Conservation (phyloP, 495 filamentous ascomycete species). For the Penicillium waksmanii region DNA sequence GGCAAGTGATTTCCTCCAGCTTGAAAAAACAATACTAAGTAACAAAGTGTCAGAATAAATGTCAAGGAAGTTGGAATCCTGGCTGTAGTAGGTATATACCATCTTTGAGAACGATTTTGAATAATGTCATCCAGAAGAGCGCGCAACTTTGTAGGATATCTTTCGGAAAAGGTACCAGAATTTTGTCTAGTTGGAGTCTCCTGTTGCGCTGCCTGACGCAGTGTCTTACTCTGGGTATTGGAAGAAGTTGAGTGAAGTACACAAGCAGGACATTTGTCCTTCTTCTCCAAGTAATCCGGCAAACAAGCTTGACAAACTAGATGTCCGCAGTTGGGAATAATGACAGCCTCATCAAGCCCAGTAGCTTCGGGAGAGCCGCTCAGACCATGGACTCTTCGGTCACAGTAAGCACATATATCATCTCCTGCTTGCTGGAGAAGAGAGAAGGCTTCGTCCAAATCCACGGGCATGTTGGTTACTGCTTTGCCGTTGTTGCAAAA, state of each 20-base stretch:
- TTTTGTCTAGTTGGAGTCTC: neutral
- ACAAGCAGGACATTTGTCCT: neutral
- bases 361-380: neutral
- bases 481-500: slow-evolving; percentile 11
- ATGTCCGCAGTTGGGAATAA: neutral
- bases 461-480: neutral
- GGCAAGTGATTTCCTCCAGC: slow-evolving; percentile 5
- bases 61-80: neutral
- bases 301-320: neutral
- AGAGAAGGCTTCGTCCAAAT: slow-evolving; percentile 7
- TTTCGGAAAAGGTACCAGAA: neutral
- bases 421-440: slow-evolving; percentile 2
- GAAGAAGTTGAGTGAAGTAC: neutral
- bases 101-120: slow-evolving; percentile 3
- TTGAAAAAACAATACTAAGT: slow-evolving; percentile 10
- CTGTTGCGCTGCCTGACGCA: neutral
- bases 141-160: slow-evolving; percentile 4
- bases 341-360: neutral
- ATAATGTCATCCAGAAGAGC: slow-evolving; percentile 6
- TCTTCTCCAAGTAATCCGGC: neutral
- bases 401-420: neutral
- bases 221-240: neutral
- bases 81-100: neutral
- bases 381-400: neutral
- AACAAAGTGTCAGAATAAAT: neutral